Percentiles rank a stretch among this genome's conserved stretches.
Conservation (phyloP, 768 basidiomycete species). For the Leccinum variicolor region DNA sequence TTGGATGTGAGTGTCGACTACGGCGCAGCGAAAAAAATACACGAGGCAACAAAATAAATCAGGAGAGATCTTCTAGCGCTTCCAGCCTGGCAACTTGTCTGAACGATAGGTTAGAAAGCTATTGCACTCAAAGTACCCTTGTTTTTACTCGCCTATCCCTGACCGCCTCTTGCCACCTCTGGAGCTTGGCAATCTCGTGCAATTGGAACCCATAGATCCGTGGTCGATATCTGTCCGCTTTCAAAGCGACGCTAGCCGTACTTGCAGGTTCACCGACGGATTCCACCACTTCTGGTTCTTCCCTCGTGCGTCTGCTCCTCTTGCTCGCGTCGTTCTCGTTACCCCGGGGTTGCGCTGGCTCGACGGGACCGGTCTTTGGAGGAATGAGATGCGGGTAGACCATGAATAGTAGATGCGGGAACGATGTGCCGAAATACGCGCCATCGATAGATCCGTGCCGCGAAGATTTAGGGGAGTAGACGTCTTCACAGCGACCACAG, state of each 20-base stretch:
- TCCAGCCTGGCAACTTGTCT: conserved; percentile 53
- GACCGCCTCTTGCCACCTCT: conserved; percentile 94
- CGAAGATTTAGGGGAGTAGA: conserved; percentile 96
- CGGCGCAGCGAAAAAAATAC: conserved; percentile 2
- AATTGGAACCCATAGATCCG: conserved; percentile 97
- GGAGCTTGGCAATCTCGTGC: conserved; percentile 88
- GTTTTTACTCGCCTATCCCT: conserved; percentile 62
- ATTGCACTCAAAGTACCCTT: not conserved
- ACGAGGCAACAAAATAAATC: conserved; percentile 3
- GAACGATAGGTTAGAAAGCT: conserved; percentile 5
- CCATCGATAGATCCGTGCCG: conserved; percentile 97
- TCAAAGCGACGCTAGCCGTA: conserved; percentile 79
- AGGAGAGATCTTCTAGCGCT: conserved; percentile 38
- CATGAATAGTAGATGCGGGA: conserved; percentile 95
- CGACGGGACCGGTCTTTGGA: conserved; percentile 61
- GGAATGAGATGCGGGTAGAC: conserved; percentile 94
- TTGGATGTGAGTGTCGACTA: conserved; percentile 5
- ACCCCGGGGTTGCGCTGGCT: conserved; percentile 28
- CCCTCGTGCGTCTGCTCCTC: conserved; percentile 49
- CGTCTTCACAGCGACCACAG: conserved; percentile 97
- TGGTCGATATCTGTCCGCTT: conserved; percentile 90
- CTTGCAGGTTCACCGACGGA: conserved; percentile 65
- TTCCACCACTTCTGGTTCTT: conserved; percentile 48
- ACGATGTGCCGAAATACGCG: conserved; percentile 97
- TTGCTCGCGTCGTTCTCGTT: conserved; percentile 31